Base-by-base conservation (phyloP, 805 yeast genomes). In the Diddensiella caesifluorescens region DNA sequence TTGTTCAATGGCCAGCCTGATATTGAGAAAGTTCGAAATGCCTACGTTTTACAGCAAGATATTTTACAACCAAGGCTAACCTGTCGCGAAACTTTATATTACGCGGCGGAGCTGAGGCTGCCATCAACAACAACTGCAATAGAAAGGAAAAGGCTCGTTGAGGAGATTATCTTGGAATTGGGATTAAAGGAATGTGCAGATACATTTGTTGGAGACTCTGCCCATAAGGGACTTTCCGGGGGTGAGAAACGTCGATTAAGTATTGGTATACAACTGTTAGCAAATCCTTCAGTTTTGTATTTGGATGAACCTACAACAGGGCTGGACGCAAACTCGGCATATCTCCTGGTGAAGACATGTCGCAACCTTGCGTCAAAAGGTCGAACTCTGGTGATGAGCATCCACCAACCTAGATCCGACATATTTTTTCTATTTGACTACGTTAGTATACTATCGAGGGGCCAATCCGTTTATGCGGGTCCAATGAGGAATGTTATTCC, bases 271-370 rank as follows among this genome's bases (percentile, higher is more conserved):
- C 95, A 86, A 57, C 64, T 86, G 55, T 67, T 86, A 36, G 74
- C 83, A 4, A 82, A 79, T 49, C 95, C 95, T 0, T 76, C 88
- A 0, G 65, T 86, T 1, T 61, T 87, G 46, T 85, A 85, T 53
- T 61, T 86, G 32, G 95, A 86, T 59, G 95, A 86, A 53, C 95
- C 95, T 4, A 86, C 95, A 1, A 85, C 95, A 0, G 95, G 95
- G 0, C 63, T 86, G 25, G 95, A 86, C 60, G 79, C 94, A 4
- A 78, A 77, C 47, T 79, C 88, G 9, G 89, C 95, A 0, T 74
- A 70, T 49, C 63, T 78, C 42, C 65, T 86, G 26, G 73, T 86
- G 12, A 65, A 71, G 34, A 75, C 85, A 0, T 68, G 87, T 41
- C 74, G 77, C 49, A 69, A 73, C 43, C 64, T 81, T 26, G 78